These are phyloP conservation scores for Podospora didyma DNA, from an alignment of 495 filamentous ascomycete species.

Conservation along the genomic window DNA sequence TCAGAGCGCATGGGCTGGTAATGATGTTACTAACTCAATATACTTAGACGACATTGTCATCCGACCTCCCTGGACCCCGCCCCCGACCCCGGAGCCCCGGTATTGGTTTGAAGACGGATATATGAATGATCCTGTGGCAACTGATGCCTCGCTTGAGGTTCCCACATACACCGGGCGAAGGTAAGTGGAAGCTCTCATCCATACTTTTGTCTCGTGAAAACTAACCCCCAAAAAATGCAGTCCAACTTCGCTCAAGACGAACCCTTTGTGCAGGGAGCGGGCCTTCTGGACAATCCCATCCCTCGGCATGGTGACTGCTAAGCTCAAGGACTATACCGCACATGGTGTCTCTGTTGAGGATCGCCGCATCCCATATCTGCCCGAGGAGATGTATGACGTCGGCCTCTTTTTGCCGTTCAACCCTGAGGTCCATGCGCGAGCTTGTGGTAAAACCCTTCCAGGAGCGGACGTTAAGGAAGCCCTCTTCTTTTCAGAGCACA, in stretches of 20 bases:
- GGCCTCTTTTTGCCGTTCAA: slow-evolving; percentile 9
- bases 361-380: background rate
- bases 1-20: background rate
- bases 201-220: too few species aligned
- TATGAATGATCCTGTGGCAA: background rate
- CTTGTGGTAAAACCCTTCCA: slow-evolving; percentile 17
- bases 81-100: slow-evolving; percentile 10
- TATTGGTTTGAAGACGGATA: background rate
- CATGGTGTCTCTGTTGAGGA: background rate
- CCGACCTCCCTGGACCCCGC: slow-evolving; percentile 17
- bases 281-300: slow-evolving; percentile 6
- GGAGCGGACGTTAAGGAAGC: slow-evolving; percentile 15
- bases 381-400: slow-evolving; percentile 12
- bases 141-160: background rate
- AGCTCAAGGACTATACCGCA: too few species aligned
- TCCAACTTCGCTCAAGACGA: slow-evolving; percentile 21
- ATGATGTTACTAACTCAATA: background rate
- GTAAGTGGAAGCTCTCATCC: slow-evolving; percentile 5
- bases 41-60: background rate
- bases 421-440: slow-evolving; percentile 2
- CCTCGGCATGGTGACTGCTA: background rate
- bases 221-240: slow-evolving; percentile 5
- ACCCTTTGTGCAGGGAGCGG: background rate
- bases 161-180: slow-evolving; percentile 15
- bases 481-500: slow-evolving; percentile 14